A percentile compares a stretch with the other conserved stretches of the same genome.
phyloP scores from a whole-genome alignment of 192 early-diverging fungal species.

The Entomortierella lignicola region DNA sequence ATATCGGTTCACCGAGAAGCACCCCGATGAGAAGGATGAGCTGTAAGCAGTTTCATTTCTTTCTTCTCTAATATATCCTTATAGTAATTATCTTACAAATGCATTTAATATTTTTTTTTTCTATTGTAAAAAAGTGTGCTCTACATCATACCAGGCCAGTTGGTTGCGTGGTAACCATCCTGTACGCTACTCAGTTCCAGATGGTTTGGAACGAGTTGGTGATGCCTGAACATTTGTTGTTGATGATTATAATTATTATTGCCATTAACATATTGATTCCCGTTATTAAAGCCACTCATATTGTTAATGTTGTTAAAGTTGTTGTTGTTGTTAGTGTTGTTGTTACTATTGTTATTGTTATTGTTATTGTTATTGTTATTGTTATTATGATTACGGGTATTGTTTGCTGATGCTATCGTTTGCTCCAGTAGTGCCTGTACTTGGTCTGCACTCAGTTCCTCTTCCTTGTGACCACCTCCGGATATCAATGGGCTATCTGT shows the following conservation, averaged over 20 bases:
- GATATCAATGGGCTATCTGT: constrained; percentile 8
- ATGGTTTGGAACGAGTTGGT: constrained; percentile 20
- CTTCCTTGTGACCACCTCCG: constrained; percentile 14
- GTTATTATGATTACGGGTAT: constrained; percentile 11
- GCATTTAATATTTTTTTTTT: constrained; percentile 2
- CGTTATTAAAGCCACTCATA: not conserved
- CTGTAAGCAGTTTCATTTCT: too few relatives aligned
- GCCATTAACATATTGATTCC: not conserved
- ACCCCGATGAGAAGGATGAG: constrained; percentile 43
- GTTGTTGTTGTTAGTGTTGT: not conserved
- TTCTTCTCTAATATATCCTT: too few relatives aligned
- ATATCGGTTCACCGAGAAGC: constrained; percentile 41
- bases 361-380: not conserved
- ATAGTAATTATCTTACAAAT: too few relatives aligned
- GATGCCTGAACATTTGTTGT: constrained; percentile 18
- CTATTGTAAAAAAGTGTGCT: not conserved
- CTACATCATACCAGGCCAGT: constrained; percentile 46
- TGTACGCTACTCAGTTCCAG: constrained; percentile 34
- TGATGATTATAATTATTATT: constrained; percentile 12
- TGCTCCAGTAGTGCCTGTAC: constrained; percentile 47
- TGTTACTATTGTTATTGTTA: not conserved
- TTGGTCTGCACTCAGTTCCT: constrained; percentile 46
- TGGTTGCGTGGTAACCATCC: constrained; percentile 28
- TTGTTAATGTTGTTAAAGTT: not conserved
- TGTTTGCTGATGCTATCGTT: constrained; percentile 33